Conservation (phyloP, 352 stramenopile species). For the Globisporangium parvum region DNA sequence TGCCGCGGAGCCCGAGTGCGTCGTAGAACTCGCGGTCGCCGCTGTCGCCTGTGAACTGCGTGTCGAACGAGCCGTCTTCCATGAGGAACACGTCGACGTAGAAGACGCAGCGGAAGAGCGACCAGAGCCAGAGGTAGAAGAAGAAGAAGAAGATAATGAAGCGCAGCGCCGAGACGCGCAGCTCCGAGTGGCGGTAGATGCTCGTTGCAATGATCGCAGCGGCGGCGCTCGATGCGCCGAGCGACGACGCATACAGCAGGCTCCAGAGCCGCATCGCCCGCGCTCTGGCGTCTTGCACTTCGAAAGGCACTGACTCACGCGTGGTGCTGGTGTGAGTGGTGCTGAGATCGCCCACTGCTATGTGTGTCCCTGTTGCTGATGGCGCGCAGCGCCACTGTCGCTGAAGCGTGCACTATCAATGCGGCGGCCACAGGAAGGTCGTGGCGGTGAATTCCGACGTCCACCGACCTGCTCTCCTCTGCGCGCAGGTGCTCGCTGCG, state of each 20-base stretch:
- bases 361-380: background rate
- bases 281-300: background rate
- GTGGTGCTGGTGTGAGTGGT: background rate
- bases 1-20: conserved; percentile 27
- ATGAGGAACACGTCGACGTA: conserved; percentile 34
- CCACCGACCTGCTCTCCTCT: no score
- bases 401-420: no score
- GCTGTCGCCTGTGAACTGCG: conserved; percentile 4
- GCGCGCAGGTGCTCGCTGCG: no score
- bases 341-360: background rate
- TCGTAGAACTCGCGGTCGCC: conserved; percentile 26
- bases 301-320: background rate
- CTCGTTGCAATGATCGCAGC: conserved; percentile 27
- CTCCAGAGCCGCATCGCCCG: conserved; percentile 29
- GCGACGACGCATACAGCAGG: conserved; percentile 33
- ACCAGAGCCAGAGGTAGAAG: conserved; percentile 57
- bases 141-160: conserved; percentile 57
- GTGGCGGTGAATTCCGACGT: no score
- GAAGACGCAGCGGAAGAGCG: conserved; percentile 41
- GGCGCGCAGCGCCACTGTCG: background rate
- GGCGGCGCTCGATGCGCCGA: conserved; percentile 31
- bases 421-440: no score
- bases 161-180: conserved; percentile 33
- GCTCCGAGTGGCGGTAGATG: conserved; percentile 30
- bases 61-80: conserved; percentile 6